Base-by-base conservation (phyloP, 208 protist genomes). In the Trypanosomatidae sp. region DNA sequence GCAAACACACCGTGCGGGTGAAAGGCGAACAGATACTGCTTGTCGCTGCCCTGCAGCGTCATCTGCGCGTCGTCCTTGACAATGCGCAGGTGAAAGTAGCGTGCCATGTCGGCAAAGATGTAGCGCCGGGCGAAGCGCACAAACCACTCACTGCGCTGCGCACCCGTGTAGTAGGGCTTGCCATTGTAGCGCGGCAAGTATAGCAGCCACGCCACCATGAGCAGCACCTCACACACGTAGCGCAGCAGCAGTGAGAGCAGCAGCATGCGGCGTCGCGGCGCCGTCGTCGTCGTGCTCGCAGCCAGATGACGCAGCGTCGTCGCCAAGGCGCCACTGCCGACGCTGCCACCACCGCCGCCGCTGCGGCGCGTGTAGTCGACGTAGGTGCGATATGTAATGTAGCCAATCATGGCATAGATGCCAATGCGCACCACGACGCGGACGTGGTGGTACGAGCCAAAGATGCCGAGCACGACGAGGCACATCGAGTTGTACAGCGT, bases 1-100 rank as follows among this genome's bases (percentile, higher is more conserved):
- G 81, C 66, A 33, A 87, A 81, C 16, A 90, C 81, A 15, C 81
- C 81, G 59, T 90, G 81, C 5, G 81, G 81, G 47, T 90, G 81
- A 53, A 78, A 87, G 26, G 67, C 74, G 44, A 90, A 90, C 21
- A 90, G 48, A 50, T 78, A 89, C 46, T 77, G 65, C 7, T 46
- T 40, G 43, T 59, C 67, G 13, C 23, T 57, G 33, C 42, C 48
- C 28, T 77, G 62, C 21, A 65, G 60, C 62, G 81, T 46, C 27
- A 71, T 47, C 13, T 40, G 35, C 13, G 61, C 57, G 44, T 81
- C 71, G 41, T 85, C 74, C 6, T 71, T 38, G 46, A 85, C 56
- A 23, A 89, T 46, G 15, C 57, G 51, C 48, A 85, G 74, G 43
- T 56, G 63, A 56, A 90, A 90, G 61, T 86, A 90, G n/a, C 48